Evolutionary conservation across 1,139 yeast species (phyloP).

Genomic region (Yamadazyma siamensis): DNA sequence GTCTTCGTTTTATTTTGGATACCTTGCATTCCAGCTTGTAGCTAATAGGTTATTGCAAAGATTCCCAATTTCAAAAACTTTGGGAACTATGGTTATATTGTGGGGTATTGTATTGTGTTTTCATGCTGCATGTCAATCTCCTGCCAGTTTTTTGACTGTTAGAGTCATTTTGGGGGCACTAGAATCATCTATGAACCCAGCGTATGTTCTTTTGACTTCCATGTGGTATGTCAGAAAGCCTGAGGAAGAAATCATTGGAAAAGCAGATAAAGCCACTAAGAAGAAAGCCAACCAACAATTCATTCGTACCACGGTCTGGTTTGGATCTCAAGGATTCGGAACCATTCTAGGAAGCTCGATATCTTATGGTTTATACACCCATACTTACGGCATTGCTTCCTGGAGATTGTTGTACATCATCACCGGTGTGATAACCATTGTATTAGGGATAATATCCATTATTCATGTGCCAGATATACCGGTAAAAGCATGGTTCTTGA

Average conservation of each 20-base stretch:
- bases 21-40: conserved; percentile 45
- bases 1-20: conserved; percentile 54
- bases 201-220: conserved; percentile 45
- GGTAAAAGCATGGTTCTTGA: conserved; percentile 33
- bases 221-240: conserved; percentile 18
- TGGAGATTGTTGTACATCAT: conserved; percentile 32
- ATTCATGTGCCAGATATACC: conserved; percentile 30
- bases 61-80: conserved; percentile 28
- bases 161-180: conserved; percentile 43
- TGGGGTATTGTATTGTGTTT: conserved; percentile 28
- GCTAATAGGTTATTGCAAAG: conserved; percentile 36
- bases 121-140: conserved; percentile 19
- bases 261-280: conserved; percentile 1
- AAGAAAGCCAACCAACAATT: conserved; percentile 16
- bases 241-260: conserved; percentile 3
- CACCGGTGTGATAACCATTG: conserved; percentile 27
- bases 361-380: conserved; percentile 1
- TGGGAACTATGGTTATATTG: conserved; percentile 20
- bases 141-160: conserved; percentile 22
- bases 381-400: conserved; percentile 21
- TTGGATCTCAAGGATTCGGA: conserved; percentile 20
- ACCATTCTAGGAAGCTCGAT: conserved; percentile 15
- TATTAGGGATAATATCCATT: conserved; percentile 21
- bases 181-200: conserved; percentile 52
- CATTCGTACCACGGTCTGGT: conserved; percentile 19